Base-by-base conservation (phyloP, 257 asterid genomes). In the Gentiana dahurica region DNA sequence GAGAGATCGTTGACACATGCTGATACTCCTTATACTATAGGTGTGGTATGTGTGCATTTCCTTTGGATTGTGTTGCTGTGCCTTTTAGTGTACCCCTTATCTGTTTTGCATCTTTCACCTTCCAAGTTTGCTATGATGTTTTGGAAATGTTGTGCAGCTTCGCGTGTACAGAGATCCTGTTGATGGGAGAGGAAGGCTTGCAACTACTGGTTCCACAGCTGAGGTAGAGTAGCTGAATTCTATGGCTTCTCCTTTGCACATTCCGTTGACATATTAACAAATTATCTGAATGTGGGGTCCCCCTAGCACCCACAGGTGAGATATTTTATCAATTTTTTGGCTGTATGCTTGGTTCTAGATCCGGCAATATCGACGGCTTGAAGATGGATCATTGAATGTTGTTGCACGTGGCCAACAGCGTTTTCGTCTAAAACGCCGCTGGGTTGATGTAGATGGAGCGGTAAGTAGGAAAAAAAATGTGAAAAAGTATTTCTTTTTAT, bases 321-420 rank as follows among this genome's bases (percentile, higher is more conserved):
- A 39, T 36, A 47, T 53, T 37, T 61, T 33, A 35, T 55, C 54
- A 15, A 46, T 36, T 51, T 49, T 58, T 57, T 60, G 52, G 48
- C 54, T 51, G 45, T 35, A 37, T 61, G 47, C 49, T 51, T 66
- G 57, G 66, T 66, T 62, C 61, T 76, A 91, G 98, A 92, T 92
- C 65, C 88, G 95, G 72, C 97, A 83, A 74, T 77, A 80, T 62
- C 84, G 95, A 61, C 81, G 77, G 68, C 81, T 85, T 66, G 97
- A 88, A 55, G 98, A 92, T 75, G 97, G 98, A 50, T 83, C 98
- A 13, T 74, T 92, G 76, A 92, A 92, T 75, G 77, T 92, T 50
- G 80, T 92, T 63, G 71, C 98, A 44, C 90, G 94, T 61, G 98
- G 98, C 50, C 86, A 85, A 64, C 97, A 92, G 66, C 95, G 98